A percentile compares a stretch with the other conserved stretches of the same genome.
Evolutionary conservation across 2,329 filamentous ascomycete species (phyloP).

Genomic region (Ilyonectria sp.): DNA sequence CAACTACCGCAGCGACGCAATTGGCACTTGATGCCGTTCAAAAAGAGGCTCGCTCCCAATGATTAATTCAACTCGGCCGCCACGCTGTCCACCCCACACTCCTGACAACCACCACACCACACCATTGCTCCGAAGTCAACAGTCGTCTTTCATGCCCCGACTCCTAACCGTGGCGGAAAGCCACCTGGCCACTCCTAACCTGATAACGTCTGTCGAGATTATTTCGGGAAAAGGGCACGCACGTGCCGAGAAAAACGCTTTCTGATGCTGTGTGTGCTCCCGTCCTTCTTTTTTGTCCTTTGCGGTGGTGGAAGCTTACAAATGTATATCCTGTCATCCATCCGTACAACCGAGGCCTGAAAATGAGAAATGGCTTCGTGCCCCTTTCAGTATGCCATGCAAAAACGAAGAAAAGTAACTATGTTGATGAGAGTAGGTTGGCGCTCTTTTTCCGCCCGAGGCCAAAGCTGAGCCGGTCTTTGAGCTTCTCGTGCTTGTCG

Average conservation of each 20-base stretch:
- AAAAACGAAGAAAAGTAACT: slow-evolving; percentile 3
- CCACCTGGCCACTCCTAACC: slow-evolving; percentile 17
- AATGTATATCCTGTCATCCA: slow-evolving; percentile 46
- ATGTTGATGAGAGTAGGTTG: slow-evolving; percentile 54
- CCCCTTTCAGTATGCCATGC: slow-evolving; percentile 30
- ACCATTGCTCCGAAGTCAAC: neutral
- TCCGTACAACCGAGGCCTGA: slow-evolving; percentile 35
- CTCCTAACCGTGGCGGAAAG: slow-evolving; percentile 20
- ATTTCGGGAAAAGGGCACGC: slow-evolving; percentile 21
- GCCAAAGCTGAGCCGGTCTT: slow-evolving; percentile 77
- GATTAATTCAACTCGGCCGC: slow-evolving; percentile 24
- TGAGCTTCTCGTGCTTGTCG: slow-evolving; percentile 66
- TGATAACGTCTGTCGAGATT: slow-evolving; percentile 19
- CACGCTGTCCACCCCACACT: slow-evolving; percentile 26
- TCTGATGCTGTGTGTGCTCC: slow-evolving; percentile 33
- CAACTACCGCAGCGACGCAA: slow-evolving; percentile 27
- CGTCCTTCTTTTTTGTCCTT: slow-evolving; percentile 34
- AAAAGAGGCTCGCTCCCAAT: slow-evolving; percentile 24
- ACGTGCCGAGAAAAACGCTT: slow-evolving; percentile 28
- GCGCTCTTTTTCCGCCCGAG: slow-evolving; percentile 81
- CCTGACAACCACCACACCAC: neutral
- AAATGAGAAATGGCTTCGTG: slow-evolving; percentile 30
- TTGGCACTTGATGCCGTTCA: slow-evolving; percentile 12
- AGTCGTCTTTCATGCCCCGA: slow-evolving; percentile 24
- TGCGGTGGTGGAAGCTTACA: slow-evolving; percentile 34